Evolutionary conservation across 768 basidiomycete genomes (phyloP), one percentile per base, ranked within the genome.

Genomic region (Megacollybia marginata): DNA sequence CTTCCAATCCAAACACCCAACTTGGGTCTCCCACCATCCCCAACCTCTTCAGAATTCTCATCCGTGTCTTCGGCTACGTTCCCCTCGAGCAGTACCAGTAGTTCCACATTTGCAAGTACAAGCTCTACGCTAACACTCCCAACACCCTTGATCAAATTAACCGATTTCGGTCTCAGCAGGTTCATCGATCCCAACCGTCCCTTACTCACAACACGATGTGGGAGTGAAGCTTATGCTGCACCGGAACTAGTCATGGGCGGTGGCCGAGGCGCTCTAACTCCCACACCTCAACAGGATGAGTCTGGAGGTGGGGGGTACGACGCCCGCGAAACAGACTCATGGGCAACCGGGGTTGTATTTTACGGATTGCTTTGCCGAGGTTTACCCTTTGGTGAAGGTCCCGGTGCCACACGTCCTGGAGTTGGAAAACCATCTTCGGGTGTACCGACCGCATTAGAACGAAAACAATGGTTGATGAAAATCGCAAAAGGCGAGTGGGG

Each of bases 281-380:
- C 50, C 4, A 46, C 49, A 11, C 53, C 23, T 23, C 50, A 12
- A 33, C 43, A 9, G 46, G 44, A 44, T 18, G 52, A 43, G 19
- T n/a, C 7, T 19, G 19, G 48, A 9, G 74, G 70, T 31, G 69
- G 71, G 44, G 69, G 74, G 32, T 94, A 94, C 65, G 90, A 95
- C 64, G 89, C 88, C 2, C 73, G 88, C 12, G 75, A 83, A 61
- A 92, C 89, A 47, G 92, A 94, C 62, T 82, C 85, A 11, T 94
- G 92, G 92, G 89, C 90, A 9, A 82, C 85, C 57, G 91, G 91
- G 1, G 85, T 92, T n/a, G 88, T 92, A 45, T 66, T 93, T 11
- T 95, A 80, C 63, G 88, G 85, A 33, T 71, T 93, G 46, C 75
- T 83, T 8, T 82, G 75, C 35, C 73, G 90, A 35, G 65, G 73